These are phyloP conservation scores for Aspergillus ruber DNA, from an alignment of 2,329 filamentous ascomycete species.

Conservation along the genomic window DNA sequence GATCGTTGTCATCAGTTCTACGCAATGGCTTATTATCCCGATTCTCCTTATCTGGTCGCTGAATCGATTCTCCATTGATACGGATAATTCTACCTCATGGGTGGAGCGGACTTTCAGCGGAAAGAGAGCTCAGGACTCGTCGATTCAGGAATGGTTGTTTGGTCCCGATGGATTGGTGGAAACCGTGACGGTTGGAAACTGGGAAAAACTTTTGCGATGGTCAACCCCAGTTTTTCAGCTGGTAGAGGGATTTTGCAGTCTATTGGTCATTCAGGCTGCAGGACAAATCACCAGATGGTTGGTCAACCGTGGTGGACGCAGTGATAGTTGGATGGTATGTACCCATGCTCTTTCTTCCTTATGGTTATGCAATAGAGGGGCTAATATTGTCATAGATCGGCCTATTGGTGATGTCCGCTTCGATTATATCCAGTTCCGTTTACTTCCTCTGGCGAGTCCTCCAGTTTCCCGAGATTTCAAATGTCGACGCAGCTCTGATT, in stretches of 20 bases:
- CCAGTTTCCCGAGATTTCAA: constrained; percentile 86
- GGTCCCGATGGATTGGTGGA: constrained; percentile 79
- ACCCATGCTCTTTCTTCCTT: neutral
- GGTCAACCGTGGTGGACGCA: constrained; percentile 78
- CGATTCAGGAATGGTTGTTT: constrained; percentile 77
- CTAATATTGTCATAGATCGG: constrained; percentile 58
- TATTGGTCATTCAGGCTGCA: constrained; percentile 89
- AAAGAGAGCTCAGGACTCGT: constrained; percentile 57
- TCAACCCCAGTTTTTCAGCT: constrained; percentile 93
- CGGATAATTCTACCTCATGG: constrained; percentile 63
- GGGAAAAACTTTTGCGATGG: constrained; percentile 83
- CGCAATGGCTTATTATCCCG: constrained; percentile 83
- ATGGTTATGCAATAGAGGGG: neutral
- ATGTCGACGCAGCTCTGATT: constrained; percentile 85
- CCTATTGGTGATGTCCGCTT: constrained; percentile 79
- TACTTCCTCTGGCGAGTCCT: constrained; percentile 97
- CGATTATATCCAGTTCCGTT: constrained; percentile 84
- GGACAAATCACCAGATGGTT: constrained; percentile 93
- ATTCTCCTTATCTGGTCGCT: constrained; percentile 88
- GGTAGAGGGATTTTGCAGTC: constrained; percentile 89
- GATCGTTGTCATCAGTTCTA: constrained; percentile 61
- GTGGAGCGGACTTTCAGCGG: constrained; percentile 70
- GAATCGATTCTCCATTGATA: constrained; percentile 89
- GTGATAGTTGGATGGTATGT: constrained; percentile 93
- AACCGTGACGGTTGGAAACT: constrained; percentile 70